Evolutionary conservation across 352 stramenopile genomes (phyloP).

Genomic region (Phytophthora lateralis): DNA sequence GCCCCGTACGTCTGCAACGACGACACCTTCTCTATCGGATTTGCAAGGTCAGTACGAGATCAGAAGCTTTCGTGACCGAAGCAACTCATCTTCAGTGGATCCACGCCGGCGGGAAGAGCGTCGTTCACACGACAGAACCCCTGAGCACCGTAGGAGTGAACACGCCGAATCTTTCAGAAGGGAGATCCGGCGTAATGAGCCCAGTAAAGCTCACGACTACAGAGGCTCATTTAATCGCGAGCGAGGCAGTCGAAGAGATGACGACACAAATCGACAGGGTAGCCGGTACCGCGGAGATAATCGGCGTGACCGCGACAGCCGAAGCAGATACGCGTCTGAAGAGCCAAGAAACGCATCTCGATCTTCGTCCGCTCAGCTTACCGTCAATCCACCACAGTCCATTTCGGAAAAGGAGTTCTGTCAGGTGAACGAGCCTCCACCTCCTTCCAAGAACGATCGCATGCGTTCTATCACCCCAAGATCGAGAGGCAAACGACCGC

Average conservation of each 20-base stretch:
- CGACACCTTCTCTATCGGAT: slow-evolving; percentile 13
- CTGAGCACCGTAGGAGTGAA: slow-evolving; percentile 9
- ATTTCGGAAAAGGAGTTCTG: slow-evolving; percentile 66
- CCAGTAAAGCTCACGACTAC: slow-evolving; percentile 18
- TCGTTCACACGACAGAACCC: slow-evolving; percentile 12
- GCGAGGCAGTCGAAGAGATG: slow-evolving; percentile 14
- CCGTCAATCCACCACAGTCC: slow-evolving; percentile 29
- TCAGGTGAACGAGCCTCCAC: slow-evolving; percentile 48
- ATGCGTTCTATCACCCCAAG: slow-evolving; percentile 16
- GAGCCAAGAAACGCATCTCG: slow-evolving; percentile 16
- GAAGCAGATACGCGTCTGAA: not conserved
- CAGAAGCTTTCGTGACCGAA: slow-evolving; percentile 27
- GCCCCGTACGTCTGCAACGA: slow-evolving; percentile 14
- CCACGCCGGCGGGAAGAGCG: slow-evolving; percentile 18
- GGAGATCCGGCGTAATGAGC: slow-evolving; percentile 13
- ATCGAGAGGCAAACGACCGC: slow-evolving; percentile 26
- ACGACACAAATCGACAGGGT: slow-evolving; percentile 3
- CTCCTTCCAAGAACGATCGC: slow-evolving; percentile 18
- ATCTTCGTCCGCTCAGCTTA: slow-evolving; percentile 8
- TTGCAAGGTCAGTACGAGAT: slow-evolving; percentile 30
- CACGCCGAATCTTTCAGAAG: slow-evolving; percentile 11
- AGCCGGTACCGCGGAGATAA: slow-evolving; percentile 14
- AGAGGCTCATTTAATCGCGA: slow-evolving; percentile 17
- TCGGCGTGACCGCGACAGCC: slow-evolving; percentile 13
- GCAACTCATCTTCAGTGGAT: slow-evolving; percentile 19